Evolutionary conservation across 2,329 filamentous ascomycete genomes (phyloP).

Genomic region (Mycosphaerella sp.): DNA sequence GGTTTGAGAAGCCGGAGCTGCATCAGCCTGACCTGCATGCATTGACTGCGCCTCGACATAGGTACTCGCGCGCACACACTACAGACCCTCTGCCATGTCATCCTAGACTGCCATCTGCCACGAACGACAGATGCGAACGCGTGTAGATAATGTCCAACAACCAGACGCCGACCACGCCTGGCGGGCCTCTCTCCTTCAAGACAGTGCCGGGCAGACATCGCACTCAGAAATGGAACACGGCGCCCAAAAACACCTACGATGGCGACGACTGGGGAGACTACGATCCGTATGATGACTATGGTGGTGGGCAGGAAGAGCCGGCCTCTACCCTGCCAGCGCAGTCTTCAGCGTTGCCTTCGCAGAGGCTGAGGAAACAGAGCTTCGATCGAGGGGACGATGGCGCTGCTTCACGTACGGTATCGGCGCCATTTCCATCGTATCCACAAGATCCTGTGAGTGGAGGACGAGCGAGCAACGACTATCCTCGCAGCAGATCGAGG

Average conservation of each 20-base stretch:
- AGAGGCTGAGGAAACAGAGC: slow-evolving; percentile 36
- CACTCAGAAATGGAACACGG: slow-evolving; percentile 92
- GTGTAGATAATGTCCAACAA: slow-evolving; percentile 19
- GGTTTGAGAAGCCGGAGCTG: neutral
- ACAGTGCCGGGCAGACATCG: slow-evolving; percentile 83
- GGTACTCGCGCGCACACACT: neutral
- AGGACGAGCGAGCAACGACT: slow-evolving; percentile 14
- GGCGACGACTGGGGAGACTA: slow-evolving; percentile 85
- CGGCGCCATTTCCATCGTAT: slow-evolving; percentile 17
- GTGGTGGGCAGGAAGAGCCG: slow-evolving; percentile 43
- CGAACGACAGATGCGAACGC: slow-evolving; percentile 1
- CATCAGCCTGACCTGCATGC: neutral
- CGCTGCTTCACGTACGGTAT: slow-evolving; percentile 12
- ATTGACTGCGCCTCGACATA: slow-evolving; percentile 6
- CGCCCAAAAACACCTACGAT: slow-evolving; percentile 78
- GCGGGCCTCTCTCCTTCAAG: slow-evolving; percentile 54
- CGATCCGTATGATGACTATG: slow-evolving; percentile 52
- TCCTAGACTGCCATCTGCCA: slow-evolving; percentile 1
- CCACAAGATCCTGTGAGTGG: slow-evolving; percentile 11
- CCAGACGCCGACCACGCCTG: slow-evolving; percentile 12
- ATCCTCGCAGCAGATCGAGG: slow-evolving; percentile 16
- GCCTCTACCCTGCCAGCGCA: slow-evolving; percentile 30
- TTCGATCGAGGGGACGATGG: slow-evolving; percentile 51
- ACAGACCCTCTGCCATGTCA: slow-evolving; percentile 4
- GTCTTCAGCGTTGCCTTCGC: slow-evolving; percentile 9